Conservation (phyloP, 768 basidiomycete species). For the Suillus subaureus region DNA sequence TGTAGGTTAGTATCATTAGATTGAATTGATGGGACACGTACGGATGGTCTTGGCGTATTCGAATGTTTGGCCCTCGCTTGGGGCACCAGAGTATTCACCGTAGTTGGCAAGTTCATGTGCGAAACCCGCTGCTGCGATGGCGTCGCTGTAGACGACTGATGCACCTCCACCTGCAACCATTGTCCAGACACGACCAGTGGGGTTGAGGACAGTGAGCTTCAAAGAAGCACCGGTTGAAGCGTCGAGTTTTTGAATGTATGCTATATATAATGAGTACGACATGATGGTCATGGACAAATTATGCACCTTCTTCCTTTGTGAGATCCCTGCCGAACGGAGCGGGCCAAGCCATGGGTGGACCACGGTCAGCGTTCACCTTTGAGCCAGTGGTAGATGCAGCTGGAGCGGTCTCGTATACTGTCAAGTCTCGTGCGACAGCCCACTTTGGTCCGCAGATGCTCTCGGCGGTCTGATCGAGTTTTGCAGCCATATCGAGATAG, state of each 20-base stretch:
- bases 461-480: conserved; percentile 99
- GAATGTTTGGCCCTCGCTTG: conserved; percentile 97
- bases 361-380: conserved; percentile 83
- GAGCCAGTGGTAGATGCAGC: conserved; percentile 38
- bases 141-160: conserved; percentile 69
- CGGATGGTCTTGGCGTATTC: conserved; percentile 90
- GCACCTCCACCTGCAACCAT: conserved; percentile 99
- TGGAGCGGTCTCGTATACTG: conserved; percentile 62
- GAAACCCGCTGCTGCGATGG: conserved; percentile 89
- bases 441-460: conserved; percentile 98
- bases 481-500: conserved; percentile 99
- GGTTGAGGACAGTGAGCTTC: conserved; percentile 95
- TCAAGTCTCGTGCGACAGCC: conserved; percentile 93
- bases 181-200: conserved; percentile 96
- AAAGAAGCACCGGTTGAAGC: conserved; percentile 96
- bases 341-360: conserved; percentile 96
- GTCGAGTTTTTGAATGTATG: conserved; percentile 98
- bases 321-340: conserved; percentile 96
- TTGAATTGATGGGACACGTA: conserved; percentile 39
- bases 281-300: background rate
- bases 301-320: conserved; percentile 83
- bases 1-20: conserved; percentile 8
- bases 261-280: conserved; percentile 31
- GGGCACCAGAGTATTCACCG: conserved; percentile 98
- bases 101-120: conserved; percentile 99